Percentiles rank a stretch among this genome's conserved stretches.
These are phyloP conservation scores for Thraustotheca clavata DNA, from an alignment of 352 stramenopile species.

Conservation along the genomic window DNA sequence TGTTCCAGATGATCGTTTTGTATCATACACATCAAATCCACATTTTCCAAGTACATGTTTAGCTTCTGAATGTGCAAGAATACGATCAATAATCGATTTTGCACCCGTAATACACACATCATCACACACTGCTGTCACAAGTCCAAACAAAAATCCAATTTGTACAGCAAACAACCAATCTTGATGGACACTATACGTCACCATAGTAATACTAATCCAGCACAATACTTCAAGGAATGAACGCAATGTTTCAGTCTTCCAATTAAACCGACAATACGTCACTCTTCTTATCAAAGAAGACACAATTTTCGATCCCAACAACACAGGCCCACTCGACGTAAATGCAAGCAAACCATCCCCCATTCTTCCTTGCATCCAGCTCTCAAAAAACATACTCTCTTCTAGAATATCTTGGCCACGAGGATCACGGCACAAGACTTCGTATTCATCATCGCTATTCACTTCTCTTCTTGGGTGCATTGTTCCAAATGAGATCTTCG, in stretches of 20 bases:
- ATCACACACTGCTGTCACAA: slow-evolving; percentile 73
- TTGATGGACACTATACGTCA: slow-evolving; percentile 46
- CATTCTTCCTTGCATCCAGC: slow-evolving; percentile 42
- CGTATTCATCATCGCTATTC: slow-evolving; percentile 34
- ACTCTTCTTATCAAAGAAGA: slow-evolving; percentile 50
- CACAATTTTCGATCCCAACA: slow-evolving; percentile 36
- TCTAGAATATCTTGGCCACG: slow-evolving; percentile 38
- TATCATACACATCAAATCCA: slow-evolving; percentile 59
- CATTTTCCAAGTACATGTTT: slow-evolving; percentile 44
- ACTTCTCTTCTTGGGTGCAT: neutral
- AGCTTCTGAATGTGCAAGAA: slow-evolving; percentile 59
- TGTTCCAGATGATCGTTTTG: slow-evolving; percentile 35
- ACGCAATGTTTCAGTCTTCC: slow-evolving; percentile 72
- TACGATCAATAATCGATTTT: slow-evolving; percentile 45
- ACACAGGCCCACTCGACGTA: slow-evolving; percentile 52
- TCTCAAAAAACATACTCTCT: slow-evolving; percentile 42
- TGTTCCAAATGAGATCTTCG: too few species aligned
- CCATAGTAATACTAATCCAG: slow-evolving; percentile 62
- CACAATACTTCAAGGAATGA: slow-evolving; percentile 71
- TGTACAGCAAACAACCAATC: slow-evolving; percentile 54
- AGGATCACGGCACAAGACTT: slow-evolving; percentile 41
- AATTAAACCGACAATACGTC: slow-evolving; percentile 70
- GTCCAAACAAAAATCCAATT: slow-evolving; percentile 62
- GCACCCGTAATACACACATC: slow-evolving; percentile 66
- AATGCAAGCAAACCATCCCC: slow-evolving; percentile 50